A percentile compares a stretch with the other conserved stretches of the same genome.
Evolutionary conservation across 2,329 filamentous ascomycete species (phyloP).

Genomic region (Aureobasidium sp.): DNA sequence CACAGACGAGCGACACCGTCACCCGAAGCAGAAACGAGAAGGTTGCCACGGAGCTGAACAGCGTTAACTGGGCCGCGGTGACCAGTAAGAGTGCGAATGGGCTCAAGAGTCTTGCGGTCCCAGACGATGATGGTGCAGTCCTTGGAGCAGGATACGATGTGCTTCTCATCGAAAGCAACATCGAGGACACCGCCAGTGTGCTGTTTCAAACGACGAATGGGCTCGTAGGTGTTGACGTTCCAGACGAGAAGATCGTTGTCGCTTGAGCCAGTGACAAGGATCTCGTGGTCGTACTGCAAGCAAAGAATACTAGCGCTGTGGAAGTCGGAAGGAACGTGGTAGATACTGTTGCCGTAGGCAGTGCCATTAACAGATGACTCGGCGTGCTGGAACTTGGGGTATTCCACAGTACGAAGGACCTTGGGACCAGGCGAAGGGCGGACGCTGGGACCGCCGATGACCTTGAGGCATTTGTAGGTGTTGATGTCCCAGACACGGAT

Average conservation of each 20-base stretch:
- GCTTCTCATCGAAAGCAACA: constrained; percentile 80
- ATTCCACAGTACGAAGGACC: constrained; percentile 34
- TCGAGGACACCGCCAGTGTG: constrained; percentile 88
- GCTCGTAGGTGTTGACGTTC: constrained; percentile 71
- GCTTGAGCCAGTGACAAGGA: constrained; percentile 90
- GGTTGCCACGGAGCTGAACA: constrained; percentile 87
- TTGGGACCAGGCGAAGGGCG: constrained; percentile 40
- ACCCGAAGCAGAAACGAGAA: constrained; percentile 86
- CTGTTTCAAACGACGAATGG: constrained; percentile 65
- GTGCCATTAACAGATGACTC: constrained; percentile 39
- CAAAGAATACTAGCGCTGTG: constrained; percentile 92
- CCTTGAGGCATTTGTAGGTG: constrained; percentile 72
- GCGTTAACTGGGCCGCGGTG: constrained; percentile 93
- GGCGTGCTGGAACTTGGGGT: constrained; percentile 29
- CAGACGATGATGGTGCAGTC: constrained; percentile 90
- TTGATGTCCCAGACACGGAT: constrained; percentile 95
- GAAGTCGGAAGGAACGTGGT: constrained; percentile 44
- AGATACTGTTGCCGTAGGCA: constrained; percentile 36
- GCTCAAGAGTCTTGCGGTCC: constrained; percentile 69
- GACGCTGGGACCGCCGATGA: constrained; percentile 69
- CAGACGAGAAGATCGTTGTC: constrained; percentile 89
- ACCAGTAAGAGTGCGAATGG: constrained; percentile 72
- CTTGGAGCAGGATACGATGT: constrained; percentile 96
- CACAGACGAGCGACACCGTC: constrained; percentile 91
- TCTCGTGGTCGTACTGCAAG: constrained; percentile 85